Base-by-base conservation (phyloP, 176 grass and related monocot species). In the Dendrocalamus sinicus region DNA sequence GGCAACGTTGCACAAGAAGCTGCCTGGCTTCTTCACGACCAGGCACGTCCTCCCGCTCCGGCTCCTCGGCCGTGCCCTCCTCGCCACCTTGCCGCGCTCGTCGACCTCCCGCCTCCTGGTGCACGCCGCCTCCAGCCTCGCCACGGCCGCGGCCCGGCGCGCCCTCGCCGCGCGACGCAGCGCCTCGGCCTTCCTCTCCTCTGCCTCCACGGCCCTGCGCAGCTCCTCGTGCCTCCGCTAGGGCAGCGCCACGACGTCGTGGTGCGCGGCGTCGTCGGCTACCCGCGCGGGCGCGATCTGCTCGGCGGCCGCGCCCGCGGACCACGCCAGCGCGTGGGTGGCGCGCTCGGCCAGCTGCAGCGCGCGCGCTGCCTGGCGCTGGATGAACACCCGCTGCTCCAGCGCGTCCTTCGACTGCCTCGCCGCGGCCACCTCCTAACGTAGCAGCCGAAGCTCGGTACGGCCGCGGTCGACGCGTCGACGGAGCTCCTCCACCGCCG, bases 261-360 rank as follows among this genome's bases (percentile, higher is more conserved):
- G 44, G 50, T 78, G 76, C 4, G 14, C 20, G 3, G 6, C 81
- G 15, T 65, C 52, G 4, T 6, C 35, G 22, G 0, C 52, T 9
- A 4, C 68, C 0, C 7, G 16, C 23, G 61, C 26, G 32, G 52
- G 66, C 20, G 79, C 72, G 57, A 17, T 22, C 65, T 66, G 82
- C 28, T 78, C 60, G 16, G 74, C 43, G 7, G 85, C 72, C 15
- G 40, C 73, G 15, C 52, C 45, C 15, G 75, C 81, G 5, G 91
- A 69, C 60, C 72, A 76, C n/a, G 75, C 64, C 46, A 90, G 64
- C 65, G 88, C 88, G 60, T 90, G 81, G 1, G 51, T 71, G 58
- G 82, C 88, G 17, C 41, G 80, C 82, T 90, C 55, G 4, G 78
- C 79, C 6, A 93, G 67, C 46, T 71, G 67, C 60, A 86, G 86